Evolutionary conservation across 345 rosid species (phyloP).

Genomic region (Ailanthus altissimus): DNA sequence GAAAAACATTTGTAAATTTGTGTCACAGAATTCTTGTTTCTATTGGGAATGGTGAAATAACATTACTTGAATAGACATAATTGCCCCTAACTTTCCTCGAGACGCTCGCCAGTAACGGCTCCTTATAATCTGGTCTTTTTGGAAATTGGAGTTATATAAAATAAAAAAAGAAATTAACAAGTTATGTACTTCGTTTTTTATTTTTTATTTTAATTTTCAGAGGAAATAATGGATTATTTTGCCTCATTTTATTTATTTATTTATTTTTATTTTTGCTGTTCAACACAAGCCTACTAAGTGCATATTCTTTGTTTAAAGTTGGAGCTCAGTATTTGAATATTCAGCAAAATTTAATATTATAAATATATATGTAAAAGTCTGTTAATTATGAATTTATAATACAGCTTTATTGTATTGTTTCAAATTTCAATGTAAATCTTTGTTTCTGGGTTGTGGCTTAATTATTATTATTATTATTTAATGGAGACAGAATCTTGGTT

Average conservation of each 20-base stretch:
- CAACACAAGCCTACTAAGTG: not conserved
- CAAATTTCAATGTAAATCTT: not conserved
- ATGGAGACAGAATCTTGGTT: conserved; percentile 10
- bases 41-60: no score
- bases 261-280: not conserved
- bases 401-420: not conserved
- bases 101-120: no score
- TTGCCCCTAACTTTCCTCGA: no score
- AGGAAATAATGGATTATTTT: not conserved
- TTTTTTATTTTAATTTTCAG: no score
- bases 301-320: not conserved
- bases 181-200: not conserved
- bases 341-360: not conserved
- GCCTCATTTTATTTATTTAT: not conserved
- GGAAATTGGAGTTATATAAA: not conserved
- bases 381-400: not conserved
- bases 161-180: not conserved
- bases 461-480: not conserved
- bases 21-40: no score
- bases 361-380: no score
- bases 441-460: not conserved
- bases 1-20: no score
- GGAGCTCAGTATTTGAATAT: not conserved
- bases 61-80: no score
- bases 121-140: no score